Conservation (phyloP, 2,329 filamentous ascomycete genomes). For the Leptographium procerum region DNA sequence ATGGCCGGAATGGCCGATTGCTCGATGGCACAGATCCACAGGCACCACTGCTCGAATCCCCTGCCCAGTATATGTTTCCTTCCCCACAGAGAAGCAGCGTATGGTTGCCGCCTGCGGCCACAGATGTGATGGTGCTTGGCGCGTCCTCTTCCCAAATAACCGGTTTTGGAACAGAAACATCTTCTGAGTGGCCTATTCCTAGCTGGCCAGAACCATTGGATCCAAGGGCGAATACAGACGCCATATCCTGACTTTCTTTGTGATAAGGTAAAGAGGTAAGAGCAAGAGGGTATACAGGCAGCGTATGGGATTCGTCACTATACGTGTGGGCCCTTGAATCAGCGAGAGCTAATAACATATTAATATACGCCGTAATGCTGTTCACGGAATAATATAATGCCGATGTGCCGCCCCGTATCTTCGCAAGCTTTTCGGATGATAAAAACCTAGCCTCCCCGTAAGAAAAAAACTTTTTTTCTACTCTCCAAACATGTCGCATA, state of each 20-base stretch:
- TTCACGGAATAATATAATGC: background rate
- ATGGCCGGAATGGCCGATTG: slow-evolving; percentile 14
- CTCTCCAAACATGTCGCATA: background rate
- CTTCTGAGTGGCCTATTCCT: slow-evolving; percentile 58
- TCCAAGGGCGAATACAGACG: slow-evolving; percentile 55
- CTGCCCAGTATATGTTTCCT: slow-evolving; percentile 53
- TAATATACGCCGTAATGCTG: background rate
- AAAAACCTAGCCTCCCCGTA: background rate
- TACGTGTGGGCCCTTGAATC: too few species aligned
- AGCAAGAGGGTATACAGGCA: background rate
- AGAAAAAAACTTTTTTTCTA: background rate
- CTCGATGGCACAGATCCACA: slow-evolving; percentile 32
- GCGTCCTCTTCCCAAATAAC: slow-evolving; percentile 41
- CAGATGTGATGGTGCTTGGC: slow-evolving; percentile 24
- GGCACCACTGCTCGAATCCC: slow-evolving; percentile 44
- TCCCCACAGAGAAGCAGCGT: slow-evolving; percentile 57
- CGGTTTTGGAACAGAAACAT: slow-evolving; percentile 54
- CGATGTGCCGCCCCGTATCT: background rate
- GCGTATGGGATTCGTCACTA: too few species aligned
- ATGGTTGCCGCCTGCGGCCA: slow-evolving; percentile 71
- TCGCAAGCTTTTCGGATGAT: background rate
- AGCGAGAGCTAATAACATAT: background rate
- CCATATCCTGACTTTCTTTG: slow-evolving; percentile 23
- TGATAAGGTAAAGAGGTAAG: background rate
- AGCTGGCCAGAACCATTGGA: slow-evolving; percentile 71